Evolutionary conservation across 2,329 filamentous ascomycete species (phyloP).

Genomic region (Xylariales sp.): DNA sequence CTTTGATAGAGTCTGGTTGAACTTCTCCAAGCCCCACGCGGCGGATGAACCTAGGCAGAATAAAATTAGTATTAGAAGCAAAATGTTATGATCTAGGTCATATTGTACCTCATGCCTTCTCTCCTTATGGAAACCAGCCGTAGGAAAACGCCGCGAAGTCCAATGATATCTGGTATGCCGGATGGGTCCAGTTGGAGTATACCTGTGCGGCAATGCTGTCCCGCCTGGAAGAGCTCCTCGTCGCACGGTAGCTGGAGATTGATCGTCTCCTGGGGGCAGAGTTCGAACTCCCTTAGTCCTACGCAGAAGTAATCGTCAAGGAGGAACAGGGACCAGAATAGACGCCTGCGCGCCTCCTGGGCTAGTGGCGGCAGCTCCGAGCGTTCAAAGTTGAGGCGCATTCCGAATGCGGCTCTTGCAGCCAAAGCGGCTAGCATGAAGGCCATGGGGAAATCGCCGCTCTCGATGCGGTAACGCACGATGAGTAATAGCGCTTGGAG

Average conservation of each 20-base stretch:
- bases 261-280: slow-evolving; percentile 32
- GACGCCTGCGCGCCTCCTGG: slow-evolving; percentile 31
- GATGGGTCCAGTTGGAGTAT: slow-evolving; percentile 14
- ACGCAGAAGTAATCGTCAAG: slow-evolving; percentile 36
- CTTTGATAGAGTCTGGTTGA: slow-evolving; percentile 16
- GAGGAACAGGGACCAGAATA: slow-evolving; percentile 36
- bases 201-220: slow-evolving; percentile 16
- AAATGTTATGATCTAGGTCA: too few relatives aligned
- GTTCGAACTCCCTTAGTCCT: slow-evolving; percentile 34
- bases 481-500: slow-evolving; percentile 27
- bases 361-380: slow-evolving; percentile 25
- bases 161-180: slow-evolving; percentile 10
- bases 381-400: slow-evolving; percentile 35
- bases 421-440: slow-evolving; percentile 32
- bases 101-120: slow-evolving; percentile 21
- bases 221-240: slow-evolving; percentile 25
- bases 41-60: slow-evolving; percentile 21
- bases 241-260: slow-evolving; percentile 31
- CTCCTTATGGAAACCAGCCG: slow-evolving; percentile 20
- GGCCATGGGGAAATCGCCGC: slow-evolving; percentile 24
- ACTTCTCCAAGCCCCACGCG: slow-evolving; percentile 22
- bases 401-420: slow-evolving; percentile 29
- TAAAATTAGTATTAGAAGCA: too few relatives aligned
- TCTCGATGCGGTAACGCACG: slow-evolving; percentile 26
- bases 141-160: slow-evolving; percentile 19